These are phyloP conservation scores for Apiotrichum gracile DNA, from an alignment of 1,284 basidiomycete genomes.

Conservation along the genomic window DNA sequence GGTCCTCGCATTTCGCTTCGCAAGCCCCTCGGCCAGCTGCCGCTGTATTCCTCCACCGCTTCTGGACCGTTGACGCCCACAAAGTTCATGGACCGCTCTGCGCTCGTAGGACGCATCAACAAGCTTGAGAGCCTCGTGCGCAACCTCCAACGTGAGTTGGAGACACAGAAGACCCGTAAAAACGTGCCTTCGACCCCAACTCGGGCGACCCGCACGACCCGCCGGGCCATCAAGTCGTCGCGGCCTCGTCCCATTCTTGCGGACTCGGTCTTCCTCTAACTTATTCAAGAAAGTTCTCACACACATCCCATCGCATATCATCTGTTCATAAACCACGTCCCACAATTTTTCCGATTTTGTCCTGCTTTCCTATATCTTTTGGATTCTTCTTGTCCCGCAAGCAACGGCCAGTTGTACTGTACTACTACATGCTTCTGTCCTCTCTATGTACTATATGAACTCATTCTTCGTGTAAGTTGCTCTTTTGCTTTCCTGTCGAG, in stretches of 20 bases:
- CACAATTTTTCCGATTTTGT: background rate
- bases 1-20: background rate
- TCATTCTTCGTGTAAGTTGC: background rate
- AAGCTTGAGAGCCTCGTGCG: background rate
- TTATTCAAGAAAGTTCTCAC: too few relatives aligned
- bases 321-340: background rate
- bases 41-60: background rate
- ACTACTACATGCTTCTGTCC: background rate
- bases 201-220: background rate
- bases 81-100: background rate
- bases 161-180: background rate
- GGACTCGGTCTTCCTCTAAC: background rate
- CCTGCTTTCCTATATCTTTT: background rate
- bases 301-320: background rate
- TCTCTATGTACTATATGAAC: background rate
- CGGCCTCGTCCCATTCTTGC: background rate
- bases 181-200: background rate
- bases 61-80: background rate
- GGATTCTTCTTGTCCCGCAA: background rate
- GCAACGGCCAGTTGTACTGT: background rate
- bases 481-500: background rate
- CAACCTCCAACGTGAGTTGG: background rate
- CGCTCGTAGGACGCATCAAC: background rate
- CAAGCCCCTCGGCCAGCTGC: background rate
- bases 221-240: background rate